These are phyloP conservation scores for Neurospora sp. DNA, from an alignment of 495 filamentous ascomycete genomes.

Conservation along the genomic window DNA sequence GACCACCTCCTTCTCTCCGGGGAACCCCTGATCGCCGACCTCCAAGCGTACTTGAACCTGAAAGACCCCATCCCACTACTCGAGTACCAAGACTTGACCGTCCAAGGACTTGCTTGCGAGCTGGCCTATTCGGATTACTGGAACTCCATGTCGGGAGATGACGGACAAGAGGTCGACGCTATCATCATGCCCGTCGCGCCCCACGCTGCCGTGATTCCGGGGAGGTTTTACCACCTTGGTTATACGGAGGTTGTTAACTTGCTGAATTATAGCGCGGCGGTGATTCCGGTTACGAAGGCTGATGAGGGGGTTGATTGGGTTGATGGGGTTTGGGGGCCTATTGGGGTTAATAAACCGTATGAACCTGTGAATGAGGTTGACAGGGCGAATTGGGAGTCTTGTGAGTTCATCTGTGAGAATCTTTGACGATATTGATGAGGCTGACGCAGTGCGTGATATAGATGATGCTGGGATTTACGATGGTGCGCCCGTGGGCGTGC, in stretches of 20 bases:
- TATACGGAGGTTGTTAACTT: conserved; percentile 34
- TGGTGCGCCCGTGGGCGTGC: conserved; percentile 38
- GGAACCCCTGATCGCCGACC: conserved; percentile 28
- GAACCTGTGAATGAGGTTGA: conserved; percentile 27
- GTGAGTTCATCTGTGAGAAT: no score
- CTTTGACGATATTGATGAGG: no score
- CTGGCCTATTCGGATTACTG: conserved; percentile 27
- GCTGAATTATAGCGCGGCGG: conserved; percentile 33
- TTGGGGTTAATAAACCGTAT: no score
- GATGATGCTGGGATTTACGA: conserved; percentile 37
- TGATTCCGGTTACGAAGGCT: conserved; percentile 38
- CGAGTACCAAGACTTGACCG: conserved; percentile 20
- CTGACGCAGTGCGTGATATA: no score
- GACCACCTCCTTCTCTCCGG: conserved; percentile 31
- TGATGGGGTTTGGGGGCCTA: no score
- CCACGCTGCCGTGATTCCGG: conserved; percentile 40
- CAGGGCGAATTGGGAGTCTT: conserved; percentile 24
- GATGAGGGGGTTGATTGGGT: conserved; percentile 26
- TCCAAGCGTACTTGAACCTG: conserved; percentile 7
- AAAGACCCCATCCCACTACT: conserved; percentile 31
- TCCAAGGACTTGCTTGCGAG: conserved; percentile 18
- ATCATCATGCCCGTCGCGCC: conserved; percentile 46
- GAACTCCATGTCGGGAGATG: conserved; percentile 22
- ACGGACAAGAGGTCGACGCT: conserved; percentile 35
- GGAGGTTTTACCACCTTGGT: conserved; percentile 19